Evolutionary conservation across 2,329 filamentous ascomycete species (phyloP).

Genomic region (Penicillium vulpinum): DNA sequence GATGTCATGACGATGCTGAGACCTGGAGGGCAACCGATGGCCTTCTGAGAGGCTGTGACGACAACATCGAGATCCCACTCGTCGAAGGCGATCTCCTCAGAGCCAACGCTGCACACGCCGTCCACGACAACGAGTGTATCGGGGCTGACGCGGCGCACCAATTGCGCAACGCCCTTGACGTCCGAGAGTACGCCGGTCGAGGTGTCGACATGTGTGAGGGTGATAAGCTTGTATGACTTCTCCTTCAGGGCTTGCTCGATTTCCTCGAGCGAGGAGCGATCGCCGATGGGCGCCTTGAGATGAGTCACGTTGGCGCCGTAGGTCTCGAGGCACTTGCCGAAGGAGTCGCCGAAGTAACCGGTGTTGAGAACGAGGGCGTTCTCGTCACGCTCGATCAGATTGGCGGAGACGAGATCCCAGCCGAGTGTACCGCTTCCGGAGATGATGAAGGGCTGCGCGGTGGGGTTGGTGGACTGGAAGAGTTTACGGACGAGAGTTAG

Average conservation of each 20-base stretch:
- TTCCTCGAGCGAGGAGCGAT: slow-evolving; percentile 79
- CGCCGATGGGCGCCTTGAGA: slow-evolving; percentile 83
- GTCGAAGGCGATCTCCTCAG: slow-evolving; percentile 94
- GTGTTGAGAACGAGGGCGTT: slow-evolving; percentile 90
- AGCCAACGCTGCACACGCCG: slow-evolving; percentile 94
- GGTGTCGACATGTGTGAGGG: slow-evolving; percentile 95
- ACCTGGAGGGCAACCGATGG: slow-evolving; percentile 91
- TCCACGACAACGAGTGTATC: slow-evolving; percentile 91
- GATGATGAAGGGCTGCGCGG: slow-evolving; percentile 87
- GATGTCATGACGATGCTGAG: slow-evolving; percentile 94
- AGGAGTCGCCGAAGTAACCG: slow-evolving; percentile 95
- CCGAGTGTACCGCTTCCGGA: slow-evolving; percentile 93
- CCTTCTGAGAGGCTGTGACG: slow-evolving; percentile 93
- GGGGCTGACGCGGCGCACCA: slow-evolving; percentile 83
- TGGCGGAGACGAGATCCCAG: slow-evolving; percentile 95
- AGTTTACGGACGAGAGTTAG: slow-evolving; percentile 85
- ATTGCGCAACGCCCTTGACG: slow-evolving; percentile 76
- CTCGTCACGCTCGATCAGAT: slow-evolving; percentile 85
- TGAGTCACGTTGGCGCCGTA: slow-evolving; percentile 91
- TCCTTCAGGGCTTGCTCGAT: slow-evolving; percentile 84
- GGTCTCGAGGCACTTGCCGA: slow-evolving; percentile 85
- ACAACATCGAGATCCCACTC: slow-evolving; percentile 92
- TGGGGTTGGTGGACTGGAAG: slow-evolving; percentile 82
- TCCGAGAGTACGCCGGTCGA: slow-evolving; percentile 95
- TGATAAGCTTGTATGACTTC: slow-evolving; percentile 92